Evolutionary conservation across 257 asterid species (phyloP).

Genomic region (Anisodus tanguticus): DNA sequence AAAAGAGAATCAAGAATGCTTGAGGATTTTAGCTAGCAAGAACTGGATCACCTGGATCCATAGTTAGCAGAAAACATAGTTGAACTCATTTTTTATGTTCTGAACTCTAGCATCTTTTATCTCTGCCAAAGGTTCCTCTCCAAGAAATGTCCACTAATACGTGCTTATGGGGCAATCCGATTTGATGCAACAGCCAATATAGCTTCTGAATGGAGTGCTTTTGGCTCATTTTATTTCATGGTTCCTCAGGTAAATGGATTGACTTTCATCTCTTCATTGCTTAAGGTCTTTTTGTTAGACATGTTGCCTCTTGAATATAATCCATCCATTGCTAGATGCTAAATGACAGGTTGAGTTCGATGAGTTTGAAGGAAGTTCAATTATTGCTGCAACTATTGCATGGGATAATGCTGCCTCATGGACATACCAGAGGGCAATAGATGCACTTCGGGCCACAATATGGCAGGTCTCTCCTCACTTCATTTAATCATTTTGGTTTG

Average conservation of each 20-base stretch:
- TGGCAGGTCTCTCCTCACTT: conserved; percentile 52
- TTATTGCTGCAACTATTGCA: conserved; percentile 88
- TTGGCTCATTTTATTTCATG: conserved; percentile 91
- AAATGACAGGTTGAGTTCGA: conserved; percentile 81
- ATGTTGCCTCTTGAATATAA: conserved; percentile 23
- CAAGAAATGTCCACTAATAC: conserved; percentile 80
- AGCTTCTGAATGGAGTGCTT: conserved; percentile 81
- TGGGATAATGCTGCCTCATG: conserved; percentile 84
- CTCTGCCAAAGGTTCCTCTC: conserved; percentile 66
- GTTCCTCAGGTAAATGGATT: conserved; percentile 75
- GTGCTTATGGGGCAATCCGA: conserved; percentile 95
- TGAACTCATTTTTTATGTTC: conserved; percentile 17
- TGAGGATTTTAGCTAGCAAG: neutral
- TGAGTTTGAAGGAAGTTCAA: conserved; percentile 88
- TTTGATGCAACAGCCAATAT: conserved; percentile 68
- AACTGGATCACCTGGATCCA: neutral
- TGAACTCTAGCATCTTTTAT: conserved; percentile 30
- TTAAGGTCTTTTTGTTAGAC: neutral
- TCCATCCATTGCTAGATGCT: conserved; percentile 36
- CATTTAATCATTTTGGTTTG: neutral
- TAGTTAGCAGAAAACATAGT: neutral
- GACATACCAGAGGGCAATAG: conserved; percentile 67
- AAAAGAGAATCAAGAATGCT: neutral
- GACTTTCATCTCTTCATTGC: neutral
- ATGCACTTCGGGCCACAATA: conserved; percentile 72